Percentiles rank a stretch among this genome's conserved stretches.
phyloP scores from a whole-genome alignment of 2,329 filamentous ascomycete genomes.

The Elsinoe necatrix region DNA sequence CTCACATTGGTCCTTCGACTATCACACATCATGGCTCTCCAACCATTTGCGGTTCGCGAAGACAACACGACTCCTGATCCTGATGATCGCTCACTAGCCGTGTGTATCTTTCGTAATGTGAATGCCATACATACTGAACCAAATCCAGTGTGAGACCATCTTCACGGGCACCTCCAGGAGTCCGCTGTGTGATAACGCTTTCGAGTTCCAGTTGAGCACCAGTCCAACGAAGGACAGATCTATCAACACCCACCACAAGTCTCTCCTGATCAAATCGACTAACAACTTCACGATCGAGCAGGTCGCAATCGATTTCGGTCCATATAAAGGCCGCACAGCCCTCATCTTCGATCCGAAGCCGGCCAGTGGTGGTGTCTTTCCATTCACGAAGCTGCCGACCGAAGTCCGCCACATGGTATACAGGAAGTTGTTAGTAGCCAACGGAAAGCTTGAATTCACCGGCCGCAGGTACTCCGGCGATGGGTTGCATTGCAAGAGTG shows the following conservation, averaged over 20 bases:
- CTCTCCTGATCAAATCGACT: not conserved
- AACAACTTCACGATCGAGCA: not conserved
- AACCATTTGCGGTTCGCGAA: not conserved
- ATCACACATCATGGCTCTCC: not conserved
- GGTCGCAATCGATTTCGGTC: not conserved
- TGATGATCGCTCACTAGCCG: not conserved
- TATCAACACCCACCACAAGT: not conserved
- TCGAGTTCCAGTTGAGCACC: not conserved
- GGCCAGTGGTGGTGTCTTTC: not conserved
- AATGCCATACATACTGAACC: not conserved
- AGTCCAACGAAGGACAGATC: not conserved
- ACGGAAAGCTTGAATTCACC: not conserved
- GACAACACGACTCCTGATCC: not conserved
- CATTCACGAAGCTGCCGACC: constrained; percentile 16
- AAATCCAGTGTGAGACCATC: not conserved
- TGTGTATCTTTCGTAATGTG: not conserved
- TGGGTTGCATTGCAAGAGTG: not conserved
- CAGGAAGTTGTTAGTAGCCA: not conserved
- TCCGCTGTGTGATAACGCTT: not conserved
- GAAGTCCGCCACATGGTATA: constrained; percentile 19
- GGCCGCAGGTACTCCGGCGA: not conserved
- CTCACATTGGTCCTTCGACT: not conserved
- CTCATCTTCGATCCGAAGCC: not conserved
- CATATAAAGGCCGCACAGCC: not conserved
- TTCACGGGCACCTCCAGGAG: not conserved